phyloP scores from a whole-genome alignment of 2,329 filamentous ascomycete genomes.

The Rachicladosporium sp. region DNA sequence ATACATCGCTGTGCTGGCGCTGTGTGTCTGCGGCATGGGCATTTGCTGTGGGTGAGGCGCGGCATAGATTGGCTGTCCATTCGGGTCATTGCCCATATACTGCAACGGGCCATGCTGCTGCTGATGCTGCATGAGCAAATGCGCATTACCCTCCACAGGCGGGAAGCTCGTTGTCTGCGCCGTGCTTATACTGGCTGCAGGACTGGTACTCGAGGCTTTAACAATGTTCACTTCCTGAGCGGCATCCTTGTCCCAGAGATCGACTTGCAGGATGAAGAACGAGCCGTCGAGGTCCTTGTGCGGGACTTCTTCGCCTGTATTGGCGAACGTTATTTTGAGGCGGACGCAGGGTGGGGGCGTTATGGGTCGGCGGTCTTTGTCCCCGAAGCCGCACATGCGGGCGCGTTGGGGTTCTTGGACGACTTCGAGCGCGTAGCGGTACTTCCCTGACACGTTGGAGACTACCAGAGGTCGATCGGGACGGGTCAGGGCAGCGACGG shows the following conservation, averaged over 20 bases:
- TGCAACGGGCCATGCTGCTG: conserved; percentile 6
- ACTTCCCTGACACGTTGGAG: conserved; percentile 5
- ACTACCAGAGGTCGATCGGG: no score
- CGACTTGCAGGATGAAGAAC: conserved; percentile 57
- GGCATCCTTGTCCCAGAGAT: conserved; percentile 53
- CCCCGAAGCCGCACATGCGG: conserved; percentile 97
- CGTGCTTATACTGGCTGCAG: conserved; percentile 60
- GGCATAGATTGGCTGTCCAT: conserved; percentile 13
- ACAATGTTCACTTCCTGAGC: conserved; percentile 56
- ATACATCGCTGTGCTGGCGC: conserved; percentile 58
- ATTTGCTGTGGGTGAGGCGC: conserved; percentile 7
- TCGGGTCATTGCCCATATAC: conserved; percentile 6
- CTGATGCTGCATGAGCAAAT: conserved; percentile 9
- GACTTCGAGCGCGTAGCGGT: conserved; percentile 36
- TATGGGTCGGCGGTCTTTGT: conserved; percentile 95
- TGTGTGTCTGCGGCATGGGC: conserved; percentile 11
- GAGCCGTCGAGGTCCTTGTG: conserved; percentile 58
- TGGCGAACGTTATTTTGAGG: conserved; percentile 62
- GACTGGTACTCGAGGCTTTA: conserved; percentile 50
- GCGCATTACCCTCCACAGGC: conserved; percentile 30
- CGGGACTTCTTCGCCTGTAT: conserved; percentile 69
- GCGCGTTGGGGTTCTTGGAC: conserved; percentile 86
- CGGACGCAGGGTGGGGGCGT: conserved; percentile 88
- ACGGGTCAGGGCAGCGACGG: no score
- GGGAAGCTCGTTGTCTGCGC: conserved; percentile 69